These are phyloP conservation scores for Ambrosia trifida DNA, from an alignment of 129 eudicot genomes.

Conservation along the genomic window DNA sequence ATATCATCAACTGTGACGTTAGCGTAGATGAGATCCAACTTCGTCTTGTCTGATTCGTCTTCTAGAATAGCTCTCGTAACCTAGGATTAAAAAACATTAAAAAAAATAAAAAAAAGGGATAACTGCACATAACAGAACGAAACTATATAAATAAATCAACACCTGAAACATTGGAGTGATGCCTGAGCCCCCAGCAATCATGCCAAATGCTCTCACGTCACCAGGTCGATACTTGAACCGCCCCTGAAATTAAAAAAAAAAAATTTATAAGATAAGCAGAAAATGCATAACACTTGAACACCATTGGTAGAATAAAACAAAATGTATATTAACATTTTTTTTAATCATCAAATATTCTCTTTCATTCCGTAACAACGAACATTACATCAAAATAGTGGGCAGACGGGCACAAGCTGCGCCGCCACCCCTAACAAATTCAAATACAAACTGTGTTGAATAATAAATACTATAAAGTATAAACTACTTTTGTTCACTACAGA, in stretches of 20 bases:
- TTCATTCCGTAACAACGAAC: too few species aligned
- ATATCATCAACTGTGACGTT: constrained; percentile 41
- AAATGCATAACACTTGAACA: too few species aligned
- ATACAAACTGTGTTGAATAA: not conserved
- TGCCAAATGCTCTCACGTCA: constrained; percentile 54
- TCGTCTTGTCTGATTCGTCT: constrained; percentile 49
- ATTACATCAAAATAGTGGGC: too few species aligned
- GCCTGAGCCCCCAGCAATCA: constrained; percentile 73
- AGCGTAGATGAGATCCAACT: constrained; percentile 49
- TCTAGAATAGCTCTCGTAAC: constrained; percentile 53
- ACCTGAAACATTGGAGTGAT: constrained; percentile 75
- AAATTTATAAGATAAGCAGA: not conserved
- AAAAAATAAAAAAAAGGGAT: not conserved
- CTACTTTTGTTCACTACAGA: not conserved
- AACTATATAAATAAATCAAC: too few species aligned
- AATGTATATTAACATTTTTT: too few species aligned
- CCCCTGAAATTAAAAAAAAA: constrained; percentile 41
- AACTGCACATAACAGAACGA: too few species aligned
- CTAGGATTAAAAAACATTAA: constrained; percentile 18
- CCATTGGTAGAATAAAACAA: too few species aligned
- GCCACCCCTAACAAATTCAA: too few species aligned
- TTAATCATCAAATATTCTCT: too few species aligned
- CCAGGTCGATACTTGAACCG: constrained; percentile 58
- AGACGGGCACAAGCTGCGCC: too few species aligned
- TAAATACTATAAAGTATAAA: too few species aligned